Percentiles rank a stretch among this genome's conserved stretches.
phyloP scores from a whole-genome alignment of 169 alveolate species.

The Eimeria acervulina region DNA sequence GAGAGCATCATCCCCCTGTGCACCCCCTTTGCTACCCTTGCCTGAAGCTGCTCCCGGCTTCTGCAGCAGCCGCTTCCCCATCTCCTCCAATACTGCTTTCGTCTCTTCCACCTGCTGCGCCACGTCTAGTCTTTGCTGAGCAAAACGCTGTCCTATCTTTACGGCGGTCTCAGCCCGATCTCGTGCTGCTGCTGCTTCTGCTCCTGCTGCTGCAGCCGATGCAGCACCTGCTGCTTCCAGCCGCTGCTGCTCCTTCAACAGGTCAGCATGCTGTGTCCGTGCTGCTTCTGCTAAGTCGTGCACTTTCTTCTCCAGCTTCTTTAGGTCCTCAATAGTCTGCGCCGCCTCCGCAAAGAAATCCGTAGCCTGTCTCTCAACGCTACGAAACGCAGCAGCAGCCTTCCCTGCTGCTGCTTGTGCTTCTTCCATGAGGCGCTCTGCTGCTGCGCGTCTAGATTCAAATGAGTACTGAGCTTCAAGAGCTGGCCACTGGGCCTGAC shows the following conservation, averaged over 20 bases:
- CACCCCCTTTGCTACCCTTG: neutral
- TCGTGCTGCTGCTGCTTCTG: slow-evolving; percentile 1
- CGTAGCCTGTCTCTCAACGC: neutral
- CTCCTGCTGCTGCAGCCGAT: slow-evolving; percentile 18
- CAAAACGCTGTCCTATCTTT: neutral
- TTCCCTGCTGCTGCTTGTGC: neutral
- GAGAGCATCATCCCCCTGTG: neutral
- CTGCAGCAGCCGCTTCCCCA: neutral
- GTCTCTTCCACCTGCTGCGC: slow-evolving; percentile 12
- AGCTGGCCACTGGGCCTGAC: neutral
- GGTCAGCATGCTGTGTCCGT: neutral
- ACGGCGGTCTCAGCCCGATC: neutral
- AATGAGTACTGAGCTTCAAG: neutral
- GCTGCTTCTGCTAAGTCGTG: neutral
- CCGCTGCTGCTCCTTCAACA: neutral
- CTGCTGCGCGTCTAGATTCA: neutral
- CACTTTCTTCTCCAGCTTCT: neutral
- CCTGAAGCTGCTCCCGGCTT: neutral
- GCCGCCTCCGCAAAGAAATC: neutral
- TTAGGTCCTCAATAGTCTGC: neutral
- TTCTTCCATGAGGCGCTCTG: neutral
- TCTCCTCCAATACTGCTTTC: neutral
- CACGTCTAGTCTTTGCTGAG: neutral
- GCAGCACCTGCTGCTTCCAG: neutral
- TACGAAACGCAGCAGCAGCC: neutral